phyloP scores from a whole-genome alignment of 2,329 filamentous ascomycete species.

The Boeremia exigua region DNA sequence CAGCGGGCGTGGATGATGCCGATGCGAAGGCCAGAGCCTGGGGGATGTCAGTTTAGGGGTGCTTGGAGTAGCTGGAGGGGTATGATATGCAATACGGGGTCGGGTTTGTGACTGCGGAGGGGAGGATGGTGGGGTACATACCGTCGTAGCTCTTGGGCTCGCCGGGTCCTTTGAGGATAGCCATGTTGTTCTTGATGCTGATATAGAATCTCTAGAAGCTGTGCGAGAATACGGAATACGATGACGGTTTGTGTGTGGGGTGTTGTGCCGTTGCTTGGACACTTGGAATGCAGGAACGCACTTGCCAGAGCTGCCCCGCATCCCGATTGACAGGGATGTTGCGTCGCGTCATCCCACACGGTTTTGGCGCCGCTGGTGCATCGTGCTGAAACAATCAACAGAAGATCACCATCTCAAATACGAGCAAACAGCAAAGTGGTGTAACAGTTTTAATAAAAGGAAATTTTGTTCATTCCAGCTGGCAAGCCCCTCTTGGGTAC shows the following conservation, averaged over 20 bases:
- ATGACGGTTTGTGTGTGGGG: conserved; percentile 6
- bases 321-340: conserved; percentile 5
- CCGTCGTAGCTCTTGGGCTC: conserved; percentile 64
- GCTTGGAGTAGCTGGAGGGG: neutral
- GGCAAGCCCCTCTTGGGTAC: conserved; percentile 16
- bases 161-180: conserved; percentile 68
- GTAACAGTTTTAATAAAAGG: conserved; percentile 2
- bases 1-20: conserved; percentile 96
- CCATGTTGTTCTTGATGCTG: conserved; percentile 46
- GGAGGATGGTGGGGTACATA: conserved; percentile 39
- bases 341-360: conserved; percentile 16
- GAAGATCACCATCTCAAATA: conserved; percentile 15
- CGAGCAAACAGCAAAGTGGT: conserved; percentile 1
- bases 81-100: neutral
- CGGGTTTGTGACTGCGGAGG: neutral
- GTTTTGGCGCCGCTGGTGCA: neutral
- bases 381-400: conserved; percentile 11
- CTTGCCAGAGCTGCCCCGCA: conserved; percentile 19
- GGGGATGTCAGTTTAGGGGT: conserved; percentile 8
- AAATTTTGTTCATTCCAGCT: conserved; percentile 27
- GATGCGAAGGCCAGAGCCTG: conserved; percentile 73
- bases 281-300: conserved; percentile 38
- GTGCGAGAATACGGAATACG: conserved; percentile 12
- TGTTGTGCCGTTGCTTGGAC: conserved; percentile 16
- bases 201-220: conserved; percentile 1